phyloP scores from a whole-genome alignment of 306 rosid species.

The Lupinus albus region DNA sequence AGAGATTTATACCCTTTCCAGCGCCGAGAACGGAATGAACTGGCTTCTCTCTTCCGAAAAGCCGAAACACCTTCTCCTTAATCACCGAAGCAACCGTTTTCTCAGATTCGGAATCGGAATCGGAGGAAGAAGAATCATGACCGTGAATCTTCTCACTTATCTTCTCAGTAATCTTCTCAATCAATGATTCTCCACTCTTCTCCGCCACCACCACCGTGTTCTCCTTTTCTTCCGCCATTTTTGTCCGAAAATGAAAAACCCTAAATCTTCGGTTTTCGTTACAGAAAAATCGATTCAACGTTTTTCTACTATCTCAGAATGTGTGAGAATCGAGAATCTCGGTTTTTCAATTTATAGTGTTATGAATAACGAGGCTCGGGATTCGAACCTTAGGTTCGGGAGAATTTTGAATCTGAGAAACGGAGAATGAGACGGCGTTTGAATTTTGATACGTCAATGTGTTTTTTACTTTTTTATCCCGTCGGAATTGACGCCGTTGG shows the following conservation, averaged over 20 bases:
- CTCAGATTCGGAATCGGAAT: slow-evolving; percentile 55
- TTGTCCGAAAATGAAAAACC: slow-evolving; percentile 22
- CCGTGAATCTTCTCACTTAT: slow-evolving; percentile 66
- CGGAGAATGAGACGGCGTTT: slow-evolving; percentile 40
- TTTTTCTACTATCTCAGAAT: not conserved
- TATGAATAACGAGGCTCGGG: slow-evolving; percentile 41
- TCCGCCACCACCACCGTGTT: slow-evolving; percentile 36
- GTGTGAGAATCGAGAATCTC: not conserved
- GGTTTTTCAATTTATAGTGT: slow-evolving; percentile 39
- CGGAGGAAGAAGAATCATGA: slow-evolving; percentile 50
- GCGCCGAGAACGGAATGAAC: slow-evolving; percentile 82
- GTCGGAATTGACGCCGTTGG: slow-evolving; percentile 35
- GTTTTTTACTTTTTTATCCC: slow-evolving; percentile 15
- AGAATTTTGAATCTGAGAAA: slow-evolving; percentile 39
- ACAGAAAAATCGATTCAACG: not conserved
- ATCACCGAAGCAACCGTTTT: slow-evolving; percentile 44
- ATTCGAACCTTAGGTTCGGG: slow-evolving; percentile 41
- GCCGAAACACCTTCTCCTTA: slow-evolving; percentile 65
- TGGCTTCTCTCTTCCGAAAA: slow-evolving; percentile 79
- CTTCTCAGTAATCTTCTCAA: slow-evolving; percentile 71
- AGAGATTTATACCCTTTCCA: slow-evolving; percentile 67
- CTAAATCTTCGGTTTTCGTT: slow-evolving; percentile 30
- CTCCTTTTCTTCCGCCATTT: slow-evolving; percentile 73
- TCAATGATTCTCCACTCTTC: slow-evolving; percentile 43
- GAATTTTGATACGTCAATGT: slow-evolving; percentile 12